Conservation (phyloP, 305 asterid genomes). For the Fraxinus sp. region DNA sequence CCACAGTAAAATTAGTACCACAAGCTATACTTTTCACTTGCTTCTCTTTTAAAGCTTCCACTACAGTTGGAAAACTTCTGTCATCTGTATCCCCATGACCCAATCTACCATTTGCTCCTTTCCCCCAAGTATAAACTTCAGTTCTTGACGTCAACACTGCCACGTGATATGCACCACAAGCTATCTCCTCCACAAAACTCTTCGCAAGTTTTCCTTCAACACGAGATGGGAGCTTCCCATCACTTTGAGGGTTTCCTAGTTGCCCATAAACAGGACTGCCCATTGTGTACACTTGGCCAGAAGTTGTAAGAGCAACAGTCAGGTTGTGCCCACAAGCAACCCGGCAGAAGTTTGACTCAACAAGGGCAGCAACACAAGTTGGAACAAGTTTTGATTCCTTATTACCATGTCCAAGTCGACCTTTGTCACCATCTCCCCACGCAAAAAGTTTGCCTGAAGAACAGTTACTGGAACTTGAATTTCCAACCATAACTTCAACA, state of each 20-base stretch:
- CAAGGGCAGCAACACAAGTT: constrained; percentile 85
- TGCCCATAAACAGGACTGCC: constrained; percentile 90
- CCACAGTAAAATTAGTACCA: constrained; percentile 77
- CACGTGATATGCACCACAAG: constrained; percentile 92
- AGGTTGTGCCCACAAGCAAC: constrained; percentile 87
- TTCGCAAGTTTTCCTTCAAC: constrained; percentile 72
- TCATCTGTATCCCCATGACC: constrained; percentile 93
- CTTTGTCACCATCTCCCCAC: constrained; percentile 92
- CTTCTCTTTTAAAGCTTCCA: constrained; percentile 81
- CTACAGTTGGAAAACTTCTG: constrained; percentile 67
- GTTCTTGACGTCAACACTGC: constrained; percentile 83
- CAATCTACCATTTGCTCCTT: constrained; percentile 85
- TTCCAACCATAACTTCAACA: constrained; percentile 86
- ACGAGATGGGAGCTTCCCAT: constrained; percentile 76
- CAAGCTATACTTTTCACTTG: constrained; percentile 89
- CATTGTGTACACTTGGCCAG: constrained; percentile 82
- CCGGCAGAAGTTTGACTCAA: constrained; percentile 79
- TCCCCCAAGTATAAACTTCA: constrained; percentile 95
- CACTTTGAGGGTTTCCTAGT: constrained; percentile 78
- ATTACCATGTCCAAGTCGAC: constrained; percentile 82
- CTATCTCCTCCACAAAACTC: constrained; percentile 80
- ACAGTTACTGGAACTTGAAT: constrained; percentile 77
- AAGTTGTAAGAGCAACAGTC: constrained; percentile 82
- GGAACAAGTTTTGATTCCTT: constrained; percentile 80
- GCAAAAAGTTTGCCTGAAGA: constrained; percentile 85